phyloP scores from a whole-genome alignment of 1,284 basidiomycete species.

The Mycosarcoma mackinlayi region DNA sequence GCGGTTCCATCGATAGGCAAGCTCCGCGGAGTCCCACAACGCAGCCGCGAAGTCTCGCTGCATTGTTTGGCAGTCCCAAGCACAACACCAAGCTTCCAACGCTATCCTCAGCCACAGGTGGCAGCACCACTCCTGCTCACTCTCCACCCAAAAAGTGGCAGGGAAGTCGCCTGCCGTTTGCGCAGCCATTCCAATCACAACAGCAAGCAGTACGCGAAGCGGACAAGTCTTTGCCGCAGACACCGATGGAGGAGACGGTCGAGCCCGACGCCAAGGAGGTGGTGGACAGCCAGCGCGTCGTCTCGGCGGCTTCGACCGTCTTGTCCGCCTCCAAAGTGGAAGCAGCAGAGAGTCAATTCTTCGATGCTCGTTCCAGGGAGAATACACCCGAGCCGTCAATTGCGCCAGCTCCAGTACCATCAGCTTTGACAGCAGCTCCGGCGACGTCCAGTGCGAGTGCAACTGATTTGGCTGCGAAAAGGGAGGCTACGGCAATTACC shows the following conservation, averaged over 20 bases:
- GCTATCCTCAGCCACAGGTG: slow-evolving; percentile 18
- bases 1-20: slow-evolving; percentile 2
- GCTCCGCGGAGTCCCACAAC: slow-evolving; percentile 29
- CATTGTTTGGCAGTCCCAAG: slow-evolving; percentile 44
- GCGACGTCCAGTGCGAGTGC: not conserved
- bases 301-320: slow-evolving; percentile 25
- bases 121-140: slow-evolving; percentile 43
- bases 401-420: not conserved
- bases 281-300: slow-evolving; percentile 12
- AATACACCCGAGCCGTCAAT: slow-evolving; percentile 27
- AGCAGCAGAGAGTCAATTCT: slow-evolving; percentile 34
- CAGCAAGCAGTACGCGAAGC: slow-evolving; percentile 14
- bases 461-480: not conserved
- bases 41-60: slow-evolving; percentile 42
- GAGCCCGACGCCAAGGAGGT: not conserved
- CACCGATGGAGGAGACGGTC: slow-evolving; percentile 24
- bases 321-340: slow-evolving; percentile 22
- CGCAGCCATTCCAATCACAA: slow-evolving; percentile 16
- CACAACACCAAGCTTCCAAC: slow-evolving; percentile 41
- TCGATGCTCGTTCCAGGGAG: slow-evolving; percentile 40
- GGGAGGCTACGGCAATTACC: not conserved
- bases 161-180: slow-evolving; percentile 33
- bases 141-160: slow-evolving; percentile 49
- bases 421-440: not conserved
- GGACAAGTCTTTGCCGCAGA: slow-evolving; percentile 29